Percentiles rank a stretch among this genome's conserved stretches.
These are phyloP conservation scores for Eimeria necatrix DNA, from an alignment of 169 alveolate genomes.

Conservation along the genomic window DNA sequence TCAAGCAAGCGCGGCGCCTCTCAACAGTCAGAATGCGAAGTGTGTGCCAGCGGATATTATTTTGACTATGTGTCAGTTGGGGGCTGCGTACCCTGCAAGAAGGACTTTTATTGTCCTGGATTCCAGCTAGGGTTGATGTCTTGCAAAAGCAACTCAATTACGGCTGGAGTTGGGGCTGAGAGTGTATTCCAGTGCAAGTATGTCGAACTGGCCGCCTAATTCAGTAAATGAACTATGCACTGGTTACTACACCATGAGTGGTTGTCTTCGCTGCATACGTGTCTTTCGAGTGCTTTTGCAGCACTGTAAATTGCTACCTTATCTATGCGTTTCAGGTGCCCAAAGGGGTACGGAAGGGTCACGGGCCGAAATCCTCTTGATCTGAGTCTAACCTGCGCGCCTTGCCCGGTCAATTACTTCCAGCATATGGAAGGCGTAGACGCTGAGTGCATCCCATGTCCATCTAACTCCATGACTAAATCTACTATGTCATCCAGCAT, in stretches of 20 bases:
- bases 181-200: conserved; percentile 75
- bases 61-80: conserved; percentile 73
- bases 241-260: not conserved
- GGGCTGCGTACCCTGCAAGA: conserved; percentile 80
- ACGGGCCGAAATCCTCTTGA: conserved; percentile 76
- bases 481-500: conserved; percentile 69
- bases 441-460: conserved; percentile 77
- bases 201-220: not conserved
- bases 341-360: conserved; percentile 75
- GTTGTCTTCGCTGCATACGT: not conserved
- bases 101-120: conserved; percentile 77
- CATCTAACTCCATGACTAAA: conserved; percentile 70
- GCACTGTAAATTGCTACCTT: not conserved
- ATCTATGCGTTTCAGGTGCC: conserved; percentile 72
- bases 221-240: not conserved
- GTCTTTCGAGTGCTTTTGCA: not conserved
- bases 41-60: conserved; percentile 78
- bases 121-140: conserved; percentile 34
- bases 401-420: conserved; percentile 77
- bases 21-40: conserved; percentile 68
- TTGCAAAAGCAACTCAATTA: conserved; percentile 52
- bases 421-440: conserved; percentile 78
- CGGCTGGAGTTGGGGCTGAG: conserved; percentile 72
- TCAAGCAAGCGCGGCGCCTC: conserved; percentile 70
- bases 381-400: conserved; percentile 50